Evolutionary conservation across 140 eudicot genomes (phyloP), one percentile per base, ranked within the genome.

Genomic region (Oenanthe javanica): DNA sequence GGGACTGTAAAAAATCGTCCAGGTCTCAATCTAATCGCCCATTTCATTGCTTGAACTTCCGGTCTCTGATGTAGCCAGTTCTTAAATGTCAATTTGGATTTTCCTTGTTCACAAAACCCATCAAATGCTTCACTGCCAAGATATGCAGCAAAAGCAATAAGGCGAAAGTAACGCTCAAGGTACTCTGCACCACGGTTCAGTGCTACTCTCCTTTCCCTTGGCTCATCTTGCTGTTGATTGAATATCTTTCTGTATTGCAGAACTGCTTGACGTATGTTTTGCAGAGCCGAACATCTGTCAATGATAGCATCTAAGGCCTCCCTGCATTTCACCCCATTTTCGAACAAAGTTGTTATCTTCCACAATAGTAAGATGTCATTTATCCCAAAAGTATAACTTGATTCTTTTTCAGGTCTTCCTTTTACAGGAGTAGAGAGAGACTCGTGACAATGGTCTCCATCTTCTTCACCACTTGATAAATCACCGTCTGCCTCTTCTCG

Each of bases 91-190:
- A 86, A 85, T 83, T 79, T 90, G 31, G 78, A 79, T 77, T 82
- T 88, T 77, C 91, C 98, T 84, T 91, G 95, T 81, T 84, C 88
- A 81, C 91, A 89, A 83, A 91, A 88, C 50, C 97, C 96, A 83
- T 94, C 98, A 88, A 92, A 94, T 36, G 98, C 97, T 86, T 94
- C 96, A 81, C 98, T 94, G 81, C 98, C 98, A 81, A 94, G 94
- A 88, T 94, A 94, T 45, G 98, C 98, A 40, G 97, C 89, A 87
- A 94, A 94, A 76, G 98, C 97, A 88, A 94, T 94, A 43, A 94
- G 84, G 70, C 96, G 93, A 82, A 94, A 92, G 87, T 94, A 94
- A 31, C 98, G 97, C 80, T 94, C 98, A 84, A 94, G 88, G 86
- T 92, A 94, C 81, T 94, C 98, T 78, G 98, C 98, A 80, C 97